phyloP scores from a whole-genome alignment of 495 filamentous ascomycete genomes.

The Hypoxylon intermedium region DNA sequence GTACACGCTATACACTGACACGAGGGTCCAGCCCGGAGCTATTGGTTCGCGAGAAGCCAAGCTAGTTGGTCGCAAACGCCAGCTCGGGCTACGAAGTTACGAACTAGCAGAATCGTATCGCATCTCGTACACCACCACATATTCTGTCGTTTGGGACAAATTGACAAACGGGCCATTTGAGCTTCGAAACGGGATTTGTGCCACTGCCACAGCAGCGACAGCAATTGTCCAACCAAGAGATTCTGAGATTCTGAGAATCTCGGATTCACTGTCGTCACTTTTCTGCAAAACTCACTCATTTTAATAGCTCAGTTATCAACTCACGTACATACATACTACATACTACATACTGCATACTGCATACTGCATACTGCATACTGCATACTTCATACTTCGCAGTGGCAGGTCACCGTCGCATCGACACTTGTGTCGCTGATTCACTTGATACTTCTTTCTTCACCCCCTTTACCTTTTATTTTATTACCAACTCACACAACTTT shows the following conservation, averaged over 20 bases:
- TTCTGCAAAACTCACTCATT: neutral
- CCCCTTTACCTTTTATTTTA: slow-evolving; percentile 7
- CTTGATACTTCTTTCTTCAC: slow-evolving; percentile 6
- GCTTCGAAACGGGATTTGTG: slow-evolving; percentile 11
- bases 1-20: too few relatives aligned
- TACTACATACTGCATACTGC: neutral
- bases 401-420: slow-evolving; percentile 14
- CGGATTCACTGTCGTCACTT: slow-evolving; percentile 14
- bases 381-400: slow-evolving; percentile 9
- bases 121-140: slow-evolving; percentile 23
- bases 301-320: slow-evolving; percentile 19
- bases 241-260: too few relatives aligned
- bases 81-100: slow-evolving; percentile 12
- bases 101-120: slow-evolving; percentile 15
- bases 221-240: slow-evolving; percentile 15
- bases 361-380: slow-evolving; percentile 4
- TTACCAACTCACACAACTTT: slow-evolving; percentile 2
- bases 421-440: slow-evolving; percentile 6
- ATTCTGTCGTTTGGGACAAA: slow-evolving; percentile 4
- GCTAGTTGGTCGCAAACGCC: slow-evolving; percentile 21
- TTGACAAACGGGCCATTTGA: slow-evolving; percentile 25
- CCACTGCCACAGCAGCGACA: neutral
- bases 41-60: slow-evolving; percentile 37
- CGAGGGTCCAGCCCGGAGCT: slow-evolving; percentile 13
- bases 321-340: too few relatives aligned